Percentiles rank a stretch among this genome's conserved stretches.
phyloP scores from a whole-genome alignment of 768 basidiomycete species.

The Phylloporus sp. region DNA sequence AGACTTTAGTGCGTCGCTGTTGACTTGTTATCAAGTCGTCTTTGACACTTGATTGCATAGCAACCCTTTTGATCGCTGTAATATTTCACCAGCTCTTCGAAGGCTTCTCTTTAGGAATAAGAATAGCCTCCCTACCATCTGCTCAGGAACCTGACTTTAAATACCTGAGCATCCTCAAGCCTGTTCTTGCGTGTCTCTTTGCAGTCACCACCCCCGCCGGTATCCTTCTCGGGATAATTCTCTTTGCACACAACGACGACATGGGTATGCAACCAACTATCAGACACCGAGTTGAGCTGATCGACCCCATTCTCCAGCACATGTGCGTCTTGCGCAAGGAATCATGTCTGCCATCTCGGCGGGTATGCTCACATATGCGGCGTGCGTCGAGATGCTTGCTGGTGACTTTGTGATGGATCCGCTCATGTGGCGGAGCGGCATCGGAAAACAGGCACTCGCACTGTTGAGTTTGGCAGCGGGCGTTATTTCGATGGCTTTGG shows the following conservation, averaged over 20 bases:
- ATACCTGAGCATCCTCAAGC: conserved; percentile 39
- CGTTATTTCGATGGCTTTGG: conserved; percentile 57
- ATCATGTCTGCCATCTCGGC: conserved; percentile 80
- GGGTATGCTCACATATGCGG: conserved; percentile 80
- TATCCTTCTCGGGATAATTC: conserved; percentile 54
- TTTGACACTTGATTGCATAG: conserved; percentile 31
- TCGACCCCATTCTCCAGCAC: conserved; percentile 26
- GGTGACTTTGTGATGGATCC: conserved; percentile 79
- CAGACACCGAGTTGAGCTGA: not conserved
- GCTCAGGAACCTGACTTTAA: conserved; percentile 18
- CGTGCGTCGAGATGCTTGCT: conserved; percentile 84
- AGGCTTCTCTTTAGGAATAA: conserved; percentile 77
- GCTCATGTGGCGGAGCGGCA: conserved; percentile 39
- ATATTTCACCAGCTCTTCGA: conserved; percentile 84
- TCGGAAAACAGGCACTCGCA: conserved; percentile 48
- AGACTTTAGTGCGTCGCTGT: conserved; percentile 59
- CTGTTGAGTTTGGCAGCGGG: conserved; percentile 60
- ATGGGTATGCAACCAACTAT: conserved; percentile 15
- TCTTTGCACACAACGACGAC: conserved; percentile 37
- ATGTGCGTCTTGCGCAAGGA: conserved; percentile 60
- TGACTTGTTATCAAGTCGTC: not conserved
- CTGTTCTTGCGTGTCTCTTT: conserved; percentile 57
- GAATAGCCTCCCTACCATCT: conserved; percentile 66
- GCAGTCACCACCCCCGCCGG: conserved; percentile 73
- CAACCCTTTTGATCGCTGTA: conserved; percentile 69